Evolutionary conservation across 306 rosid species (phyloP).

Genomic region (Coriaria nepalensis): DNA sequence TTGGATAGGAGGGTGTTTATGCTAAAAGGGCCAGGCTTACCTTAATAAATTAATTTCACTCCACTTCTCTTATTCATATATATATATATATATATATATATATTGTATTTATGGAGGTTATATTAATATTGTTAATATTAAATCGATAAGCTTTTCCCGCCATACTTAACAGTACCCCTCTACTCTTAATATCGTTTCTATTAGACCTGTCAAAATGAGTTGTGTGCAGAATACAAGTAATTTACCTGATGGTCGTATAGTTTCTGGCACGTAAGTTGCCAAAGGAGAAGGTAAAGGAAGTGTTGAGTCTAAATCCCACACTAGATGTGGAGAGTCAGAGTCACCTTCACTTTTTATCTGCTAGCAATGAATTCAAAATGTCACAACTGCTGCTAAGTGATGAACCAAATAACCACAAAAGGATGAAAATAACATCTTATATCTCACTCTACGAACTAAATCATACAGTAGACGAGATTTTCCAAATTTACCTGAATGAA

Average conservation of each 20-base stretch:
- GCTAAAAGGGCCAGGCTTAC: too few relatives aligned
- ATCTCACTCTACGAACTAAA: not conserved
- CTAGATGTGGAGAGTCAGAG: conserved; percentile 25
- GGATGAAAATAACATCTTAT: not conserved
- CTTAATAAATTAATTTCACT: too few relatives aligned
- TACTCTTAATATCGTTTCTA: too few relatives aligned
- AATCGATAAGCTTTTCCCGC: too few relatives aligned
- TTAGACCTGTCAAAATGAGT: not conserved
- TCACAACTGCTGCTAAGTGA: not conserved
- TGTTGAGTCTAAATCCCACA: conserved; percentile 76
- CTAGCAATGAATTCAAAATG: conserved; percentile 15
- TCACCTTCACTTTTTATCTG: conserved; percentile 42
- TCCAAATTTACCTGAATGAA: conserved; percentile 49
- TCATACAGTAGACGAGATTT: conserved; percentile 9
- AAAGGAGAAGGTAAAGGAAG: conserved; percentile 63
- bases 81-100: too few relatives aligned
- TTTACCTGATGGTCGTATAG: conserved; percentile 60
- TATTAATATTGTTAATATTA: too few relatives aligned
- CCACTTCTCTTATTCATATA: too few relatives aligned
- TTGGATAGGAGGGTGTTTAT: too few relatives aligned
- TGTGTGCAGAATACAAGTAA: conserved; percentile 7
- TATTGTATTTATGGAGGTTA: too few relatives aligned
- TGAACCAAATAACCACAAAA: not conserved
- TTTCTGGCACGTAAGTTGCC: conserved; percentile 46
- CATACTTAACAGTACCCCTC: too few relatives aligned